A percentile compares a stretch with the other conserved stretches of the same genome.
Conservation (phyloP, 768 basidiomycete species). For the Omphalotus guepiniiformis region DNA sequence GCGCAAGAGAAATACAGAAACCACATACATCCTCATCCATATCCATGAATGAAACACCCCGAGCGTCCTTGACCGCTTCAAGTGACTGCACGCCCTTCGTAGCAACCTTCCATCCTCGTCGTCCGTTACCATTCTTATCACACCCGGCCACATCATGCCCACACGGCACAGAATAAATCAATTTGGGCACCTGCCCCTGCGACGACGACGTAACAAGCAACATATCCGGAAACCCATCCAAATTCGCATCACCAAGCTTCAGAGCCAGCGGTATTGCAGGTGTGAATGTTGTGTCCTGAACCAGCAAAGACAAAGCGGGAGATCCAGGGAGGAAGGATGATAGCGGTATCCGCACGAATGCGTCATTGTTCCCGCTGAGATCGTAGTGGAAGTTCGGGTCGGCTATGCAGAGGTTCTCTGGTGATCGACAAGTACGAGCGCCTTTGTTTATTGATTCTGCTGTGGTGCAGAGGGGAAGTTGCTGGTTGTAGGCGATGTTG, state of each 20-base stretch:
- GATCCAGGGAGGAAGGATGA: slow-evolving; percentile 50
- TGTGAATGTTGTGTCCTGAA: slow-evolving; percentile 59
- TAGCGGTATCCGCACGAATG: slow-evolving; percentile 65
- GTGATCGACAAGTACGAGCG: slow-evolving; percentile 62
- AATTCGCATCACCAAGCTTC: slow-evolving; percentile 83
- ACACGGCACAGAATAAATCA: slow-evolving; percentile 66
- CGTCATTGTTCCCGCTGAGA: slow-evolving; percentile 50
- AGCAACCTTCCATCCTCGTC: slow-evolving; percentile 62
- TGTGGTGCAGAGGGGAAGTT: slow-evolving; percentile 74
- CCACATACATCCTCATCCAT: slow-evolving; percentile 89
- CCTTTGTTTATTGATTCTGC: slow-evolving; percentile 48
- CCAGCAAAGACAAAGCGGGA: slow-evolving; percentile 52
- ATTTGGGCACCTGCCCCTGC: slow-evolving; percentile 48
- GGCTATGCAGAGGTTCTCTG: slow-evolving; percentile 74
- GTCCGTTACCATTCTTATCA: slow-evolving; percentile 39
- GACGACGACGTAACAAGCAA: slow-evolving; percentile 52
- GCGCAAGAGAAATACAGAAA: neutral
- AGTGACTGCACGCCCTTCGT: slow-evolving; percentile 57
- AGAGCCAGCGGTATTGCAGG: slow-evolving; percentile 74
- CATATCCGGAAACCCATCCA: slow-evolving; percentile 93
- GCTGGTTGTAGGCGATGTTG: slow-evolving; percentile 92
- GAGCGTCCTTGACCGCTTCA: slow-evolving; percentile 69
- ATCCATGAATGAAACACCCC: slow-evolving; percentile 78
- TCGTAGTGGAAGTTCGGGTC: slow-evolving; percentile 82
- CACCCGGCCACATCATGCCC: slow-evolving; percentile 53